Evolutionary conservation across 179 eudicot species (phyloP), one percentile per base, ranked within the genome.

Genomic region (Nepenthes alata): DNA sequence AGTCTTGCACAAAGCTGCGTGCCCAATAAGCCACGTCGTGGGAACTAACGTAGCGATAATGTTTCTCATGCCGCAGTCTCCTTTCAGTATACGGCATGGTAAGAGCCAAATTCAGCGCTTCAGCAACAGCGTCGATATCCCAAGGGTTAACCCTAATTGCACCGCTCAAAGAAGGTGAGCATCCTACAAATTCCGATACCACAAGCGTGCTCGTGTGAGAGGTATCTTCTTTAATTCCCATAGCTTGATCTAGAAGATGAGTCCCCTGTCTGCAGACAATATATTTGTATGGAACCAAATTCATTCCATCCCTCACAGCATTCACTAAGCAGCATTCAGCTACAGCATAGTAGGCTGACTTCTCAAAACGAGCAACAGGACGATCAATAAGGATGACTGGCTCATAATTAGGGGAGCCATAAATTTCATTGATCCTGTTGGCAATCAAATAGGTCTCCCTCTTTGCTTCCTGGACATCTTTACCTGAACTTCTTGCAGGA

Each of bases 241-340:
- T 65, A 63, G 89, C 80, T 75, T 85, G 64, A 63, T 87, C 85
- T 63, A 87, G 14, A 2, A 35, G 25, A 2, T 76, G 76, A 41
- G 93, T 79, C 47, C 93, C 95, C 70, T 90, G 97, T 74, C 97
- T 76, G 85, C 97, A 90, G 47, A 90, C 86, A 37, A 85, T 58
- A 55, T 88, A 90, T 70, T 83, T 88, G 69, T 88, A 85, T 4
- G 96, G 96, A 60, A 90, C 96, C 62, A 85, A 77, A 66, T 90
- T 90, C 97, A 90, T 88, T 5, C 97, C 97, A 62, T 90, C 95
- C 69, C 97, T 80, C 57, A 90, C 95, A 35, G 97, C 95, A 71
- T 79, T 90, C 37, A 90, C 95, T 53, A 90, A 72, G 76, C 97
- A 90, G 62, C 93, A 87, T 51, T 90, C 94, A 8, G 97, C 90